phyloP scores from a whole-genome alignment of 2,329 filamentous ascomycete genomes.

The Xylariaceae sp. region DNA sequence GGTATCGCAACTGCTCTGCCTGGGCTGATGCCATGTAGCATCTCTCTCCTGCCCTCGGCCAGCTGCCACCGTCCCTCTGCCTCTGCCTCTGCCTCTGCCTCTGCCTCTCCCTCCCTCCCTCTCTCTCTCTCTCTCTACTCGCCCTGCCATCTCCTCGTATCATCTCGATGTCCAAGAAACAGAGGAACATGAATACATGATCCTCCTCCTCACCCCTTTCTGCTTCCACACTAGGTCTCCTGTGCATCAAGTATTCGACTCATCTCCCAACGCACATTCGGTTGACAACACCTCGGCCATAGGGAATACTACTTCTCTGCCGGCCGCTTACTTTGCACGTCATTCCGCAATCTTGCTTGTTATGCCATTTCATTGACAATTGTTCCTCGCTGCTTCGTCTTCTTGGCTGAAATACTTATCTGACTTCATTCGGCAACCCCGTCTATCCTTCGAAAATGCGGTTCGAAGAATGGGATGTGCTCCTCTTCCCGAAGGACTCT shows the following conservation, averaged over 20 bases:
- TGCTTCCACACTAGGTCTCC: background rate
- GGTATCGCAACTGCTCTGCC: background rate
- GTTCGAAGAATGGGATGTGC: slow-evolving; percentile 81
- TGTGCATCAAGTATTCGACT: slow-evolving; percentile 21
- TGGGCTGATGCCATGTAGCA: too few relatives aligned
- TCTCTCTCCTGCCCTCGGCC: slow-evolving; percentile 1
- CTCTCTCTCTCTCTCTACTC: background rate
- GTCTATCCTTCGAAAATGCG: slow-evolving; percentile 56
- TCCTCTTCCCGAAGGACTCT: slow-evolving; percentile 67
- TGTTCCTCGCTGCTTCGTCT: slow-evolving; percentile 16
- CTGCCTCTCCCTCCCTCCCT: too few relatives aligned
- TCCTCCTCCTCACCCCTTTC: slow-evolving; percentile 2
- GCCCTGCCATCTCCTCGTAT: background rate
- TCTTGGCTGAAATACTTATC: slow-evolving; percentile 23
- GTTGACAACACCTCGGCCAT: slow-evolving; percentile 22
- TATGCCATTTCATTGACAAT: slow-evolving; percentile 25
- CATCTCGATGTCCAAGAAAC: background rate
- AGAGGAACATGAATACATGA: background rate
- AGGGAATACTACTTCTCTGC: slow-evolving; percentile 15
- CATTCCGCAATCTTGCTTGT: slow-evolving; percentile 23
- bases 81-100: background rate
- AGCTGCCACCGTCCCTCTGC: background rate
- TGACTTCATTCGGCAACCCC: slow-evolving; percentile 20
- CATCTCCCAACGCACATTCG: slow-evolving; percentile 16
- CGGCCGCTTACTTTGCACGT: slow-evolving; percentile 19